phyloP scores from a whole-genome alignment of 345 rosid genomes.

The Geranium rotundifolium region DNA sequence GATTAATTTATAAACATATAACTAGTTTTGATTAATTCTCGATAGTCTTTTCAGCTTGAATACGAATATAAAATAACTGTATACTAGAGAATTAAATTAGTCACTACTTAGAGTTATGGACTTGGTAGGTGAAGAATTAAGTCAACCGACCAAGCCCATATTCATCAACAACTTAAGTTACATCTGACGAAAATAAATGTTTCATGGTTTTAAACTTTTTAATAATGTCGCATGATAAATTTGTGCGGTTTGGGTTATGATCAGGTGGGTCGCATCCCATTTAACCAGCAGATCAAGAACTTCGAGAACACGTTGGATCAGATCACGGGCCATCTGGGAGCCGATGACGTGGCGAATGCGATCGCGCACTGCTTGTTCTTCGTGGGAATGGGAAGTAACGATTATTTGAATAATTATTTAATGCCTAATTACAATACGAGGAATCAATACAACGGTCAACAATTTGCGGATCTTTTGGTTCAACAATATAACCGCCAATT shows the following conservation, averaged over 20 bases:
- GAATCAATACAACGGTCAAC: constrained; percentile 57
- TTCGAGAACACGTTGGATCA: constrained; percentile 71
- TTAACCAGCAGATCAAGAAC: constrained; percentile 66
- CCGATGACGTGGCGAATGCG: constrained; percentile 35
- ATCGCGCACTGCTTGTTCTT: constrained; percentile 57
- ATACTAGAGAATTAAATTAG: too few species aligned
- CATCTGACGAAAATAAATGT: neutral
- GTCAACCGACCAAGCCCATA: neutral
- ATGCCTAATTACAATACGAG: constrained; percentile 83
- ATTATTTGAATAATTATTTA: constrained; percentile 85
- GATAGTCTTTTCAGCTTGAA: too few species aligned
- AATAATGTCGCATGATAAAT: too few species aligned
- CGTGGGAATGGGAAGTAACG: constrained; percentile 96
- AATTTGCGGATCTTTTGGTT: constrained; percentile 63
- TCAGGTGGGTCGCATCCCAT: constrained; percentile 89
- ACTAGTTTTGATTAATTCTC: too few species aligned
- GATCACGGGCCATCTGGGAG: constrained; percentile 46
- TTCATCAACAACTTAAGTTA: too few species aligned
- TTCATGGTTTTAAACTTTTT: too few species aligned
- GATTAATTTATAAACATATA: too few species aligned
- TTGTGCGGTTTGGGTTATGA: neutral
- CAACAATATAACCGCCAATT: constrained; percentile 58
- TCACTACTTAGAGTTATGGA: too few species aligned
- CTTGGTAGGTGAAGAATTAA: neutral
- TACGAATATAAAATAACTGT: too few species aligned